phyloP scores from a whole-genome alignment of 2,329 filamentous ascomycete species.

The Dactylellina haptotyla region DNA sequence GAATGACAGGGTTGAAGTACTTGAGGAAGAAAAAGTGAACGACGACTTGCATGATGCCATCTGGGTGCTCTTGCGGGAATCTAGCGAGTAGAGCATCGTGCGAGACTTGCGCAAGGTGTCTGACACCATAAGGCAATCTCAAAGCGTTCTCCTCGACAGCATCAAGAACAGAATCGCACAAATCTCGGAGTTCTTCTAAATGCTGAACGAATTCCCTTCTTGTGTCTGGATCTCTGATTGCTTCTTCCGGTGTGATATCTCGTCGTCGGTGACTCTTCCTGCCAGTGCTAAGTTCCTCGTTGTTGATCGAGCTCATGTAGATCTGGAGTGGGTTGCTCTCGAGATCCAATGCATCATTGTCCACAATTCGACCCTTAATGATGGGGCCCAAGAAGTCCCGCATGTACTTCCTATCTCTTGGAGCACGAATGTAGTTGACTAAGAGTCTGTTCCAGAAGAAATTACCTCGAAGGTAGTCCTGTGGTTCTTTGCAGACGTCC shows the following conservation, averaged over 20 bases:
- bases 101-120: conserved; percentile 86
- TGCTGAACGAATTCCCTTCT: conserved; percentile 92
- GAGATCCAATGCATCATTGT: conserved; percentile 87
- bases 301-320: conserved; percentile 93
- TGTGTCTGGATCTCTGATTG: conserved; percentile 95
- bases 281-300: conserved; percentile 93
- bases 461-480: conserved; percentile 88
- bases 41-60: conserved; percentile 81
- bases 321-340: conserved; percentile 98
- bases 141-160: conserved; percentile 83
- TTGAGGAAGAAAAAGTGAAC: conserved; percentile 93
- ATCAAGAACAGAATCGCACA: conserved; percentile 88
- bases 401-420: conserved; percentile 90
- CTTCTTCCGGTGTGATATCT: conserved; percentile 88
- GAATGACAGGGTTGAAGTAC: conserved; percentile 88
- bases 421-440: conserved; percentile 81
- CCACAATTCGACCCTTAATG: conserved; percentile 90
- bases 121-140: conserved; percentile 90
- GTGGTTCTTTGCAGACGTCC: conserved; percentile 75
- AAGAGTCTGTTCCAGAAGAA: conserved; percentile 94
- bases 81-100: conserved; percentile 79
- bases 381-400: conserved; percentile 85
- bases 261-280: conserved; percentile 80
- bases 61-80: conserved; percentile 82
- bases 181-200: conserved; percentile 90